Conservation (phyloP, 495 filamentous ascomycete genomes). For the Penicillium lividum region DNA sequence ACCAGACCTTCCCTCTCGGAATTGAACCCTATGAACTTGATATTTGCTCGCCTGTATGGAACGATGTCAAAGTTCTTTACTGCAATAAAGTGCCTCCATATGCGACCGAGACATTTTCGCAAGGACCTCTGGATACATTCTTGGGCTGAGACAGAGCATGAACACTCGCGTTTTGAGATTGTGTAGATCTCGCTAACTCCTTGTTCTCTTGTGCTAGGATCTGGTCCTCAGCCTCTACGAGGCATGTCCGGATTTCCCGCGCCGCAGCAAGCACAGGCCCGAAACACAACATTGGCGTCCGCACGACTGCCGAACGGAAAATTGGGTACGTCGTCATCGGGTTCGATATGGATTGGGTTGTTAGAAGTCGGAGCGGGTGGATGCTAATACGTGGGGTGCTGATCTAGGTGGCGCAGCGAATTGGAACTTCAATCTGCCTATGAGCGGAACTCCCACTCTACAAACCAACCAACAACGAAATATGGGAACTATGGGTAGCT, state of each 20-base stretch:
- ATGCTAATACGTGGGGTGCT: slow-evolving; percentile 34
- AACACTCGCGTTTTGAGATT: slow-evolving; percentile 9
- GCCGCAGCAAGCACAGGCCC: slow-evolving; percentile 64
- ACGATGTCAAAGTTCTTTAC: slow-evolving; percentile 10
- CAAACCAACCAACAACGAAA: slow-evolving; percentile 62
- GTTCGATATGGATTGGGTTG: slow-evolving; percentile 4
- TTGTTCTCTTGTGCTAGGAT: slow-evolving; percentile 46
- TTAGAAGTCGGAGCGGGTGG: slow-evolving; percentile 9
- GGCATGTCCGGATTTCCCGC: slow-evolving; percentile 69
- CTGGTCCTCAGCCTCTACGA: slow-evolving; percentile 68
- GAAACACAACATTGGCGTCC: slow-evolving; percentile 58
- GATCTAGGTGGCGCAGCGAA: slow-evolving; percentile 62
- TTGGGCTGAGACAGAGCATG: slow-evolving; percentile 20
- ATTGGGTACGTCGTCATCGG: slow-evolving; percentile 56
- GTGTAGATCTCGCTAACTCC: slow-evolving; percentile 32
- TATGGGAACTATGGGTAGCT: slow-evolving; percentile 64
- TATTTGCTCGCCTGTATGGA: background rate
- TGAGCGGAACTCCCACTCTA: slow-evolving; percentile 64
- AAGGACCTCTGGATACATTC: slow-evolving; percentile 24
- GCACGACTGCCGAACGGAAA: slow-evolving; percentile 74
- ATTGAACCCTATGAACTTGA: background rate
- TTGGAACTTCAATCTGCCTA: slow-evolving; percentile 77
- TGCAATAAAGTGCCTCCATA: slow-evolving; percentile 30
- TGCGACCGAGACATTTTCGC: slow-evolving; percentile 33
- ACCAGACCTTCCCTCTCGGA: background rate